A percentile compares a stretch with the other conserved stretches of the same genome.
Conservation (phyloP, 2,329 filamentous ascomycete species). For the Paraphaeosphaeria sporulosa region DNA sequence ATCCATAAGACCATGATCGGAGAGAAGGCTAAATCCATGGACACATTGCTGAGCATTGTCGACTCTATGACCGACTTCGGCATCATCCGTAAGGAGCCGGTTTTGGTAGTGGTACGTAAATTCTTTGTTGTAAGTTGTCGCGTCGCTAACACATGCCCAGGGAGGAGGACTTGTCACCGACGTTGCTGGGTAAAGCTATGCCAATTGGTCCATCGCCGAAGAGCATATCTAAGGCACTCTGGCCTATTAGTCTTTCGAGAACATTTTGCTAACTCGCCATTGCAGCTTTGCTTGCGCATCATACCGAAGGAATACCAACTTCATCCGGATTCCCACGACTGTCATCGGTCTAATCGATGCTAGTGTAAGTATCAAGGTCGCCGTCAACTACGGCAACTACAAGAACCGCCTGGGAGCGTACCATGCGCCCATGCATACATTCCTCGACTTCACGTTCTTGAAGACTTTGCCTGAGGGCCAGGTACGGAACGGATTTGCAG, state of each 20-base stretch:
- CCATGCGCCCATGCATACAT: slow-evolving; percentile 74
- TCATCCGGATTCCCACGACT: slow-evolving; percentile 76
- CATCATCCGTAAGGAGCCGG: slow-evolving; percentile 66
- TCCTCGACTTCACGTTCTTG: slow-evolving; percentile 77
- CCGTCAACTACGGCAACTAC: slow-evolving; percentile 78
- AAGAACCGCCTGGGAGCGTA: slow-evolving; percentile 79
- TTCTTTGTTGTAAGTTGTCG: not conserved
- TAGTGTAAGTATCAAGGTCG: slow-evolving; percentile 79
- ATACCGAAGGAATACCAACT: slow-evolving; percentile 77
- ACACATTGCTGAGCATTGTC: slow-evolving; percentile 72
- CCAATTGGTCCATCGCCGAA: slow-evolving; percentile 48
- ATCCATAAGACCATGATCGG: slow-evolving; percentile 78
- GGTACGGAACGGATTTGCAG: slow-evolving; percentile 76
- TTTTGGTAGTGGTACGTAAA: slow-evolving; percentile 43
- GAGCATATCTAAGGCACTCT: slow-evolving; percentile 59
- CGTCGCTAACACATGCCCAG: slow-evolving; percentile 12
- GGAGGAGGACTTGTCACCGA: slow-evolving; percentile 76
- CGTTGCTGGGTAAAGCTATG: slow-evolving; percentile 69
- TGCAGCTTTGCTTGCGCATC: slow-evolving; percentile 67
- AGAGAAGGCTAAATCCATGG: slow-evolving; percentile 77
- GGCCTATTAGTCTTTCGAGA: slow-evolving; percentile 43
- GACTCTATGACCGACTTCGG: slow-evolving; percentile 79
- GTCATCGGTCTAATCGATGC: slow-evolving; percentile 79
- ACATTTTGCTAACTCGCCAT: slow-evolving; percentile 29
- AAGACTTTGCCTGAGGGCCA: slow-evolving; percentile 71